Percentiles rank a stretch among this genome's conserved stretches.
Evolutionary conservation across 2,329 filamentous ascomycete genomes (phyloP).

Genomic region (Sporothrix inflata): DNA sequence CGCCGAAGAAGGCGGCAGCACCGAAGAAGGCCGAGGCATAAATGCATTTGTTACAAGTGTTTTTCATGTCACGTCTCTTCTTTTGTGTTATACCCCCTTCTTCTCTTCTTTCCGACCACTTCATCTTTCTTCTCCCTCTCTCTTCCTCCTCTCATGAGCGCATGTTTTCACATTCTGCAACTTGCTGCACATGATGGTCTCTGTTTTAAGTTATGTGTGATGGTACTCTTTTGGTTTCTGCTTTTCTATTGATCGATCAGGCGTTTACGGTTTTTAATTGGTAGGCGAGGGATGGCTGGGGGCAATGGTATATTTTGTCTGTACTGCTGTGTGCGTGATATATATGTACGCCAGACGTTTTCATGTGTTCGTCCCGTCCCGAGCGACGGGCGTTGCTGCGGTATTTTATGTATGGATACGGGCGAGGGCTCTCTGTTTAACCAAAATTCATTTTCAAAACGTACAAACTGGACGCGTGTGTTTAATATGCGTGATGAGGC

Average conservation of each 20-base stretch:
- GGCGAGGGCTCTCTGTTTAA: neutral
- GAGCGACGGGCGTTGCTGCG: neutral
- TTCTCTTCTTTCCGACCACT: slow-evolving; percentile 14
- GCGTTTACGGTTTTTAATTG: slow-evolving; percentile 31
- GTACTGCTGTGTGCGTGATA: slow-evolving; percentile 24
- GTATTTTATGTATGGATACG: neutral
- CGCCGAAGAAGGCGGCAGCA: slow-evolving; percentile 50
- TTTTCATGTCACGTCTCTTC: slow-evolving; percentile 3
- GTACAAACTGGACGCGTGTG: neutral
- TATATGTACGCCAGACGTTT: slow-evolving; percentile 29
- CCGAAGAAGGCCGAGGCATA: slow-evolving; percentile 33
- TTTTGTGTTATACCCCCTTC: slow-evolving; percentile 29
- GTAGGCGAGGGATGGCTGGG: slow-evolving; percentile 33
- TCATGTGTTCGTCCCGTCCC: neutral
- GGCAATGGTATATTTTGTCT: slow-evolving; percentile 31
- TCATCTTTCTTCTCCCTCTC: neutral
- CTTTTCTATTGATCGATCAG: slow-evolving; percentile 18
- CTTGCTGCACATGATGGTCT: slow-evolving; percentile 25
- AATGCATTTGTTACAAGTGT: slow-evolving; percentile 5
- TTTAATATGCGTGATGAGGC: neutral
- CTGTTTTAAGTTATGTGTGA: slow-evolving; percentile 32
- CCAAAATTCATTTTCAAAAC: neutral
- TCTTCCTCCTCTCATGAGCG: slow-evolving; percentile 29
- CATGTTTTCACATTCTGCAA: slow-evolving; percentile 15
- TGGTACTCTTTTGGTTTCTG: slow-evolving; percentile 30